Evolutionary conservation across 371 early-diverging fungal genomes (phyloP).

Genomic region (Saksenaea oblongispora): DNA sequence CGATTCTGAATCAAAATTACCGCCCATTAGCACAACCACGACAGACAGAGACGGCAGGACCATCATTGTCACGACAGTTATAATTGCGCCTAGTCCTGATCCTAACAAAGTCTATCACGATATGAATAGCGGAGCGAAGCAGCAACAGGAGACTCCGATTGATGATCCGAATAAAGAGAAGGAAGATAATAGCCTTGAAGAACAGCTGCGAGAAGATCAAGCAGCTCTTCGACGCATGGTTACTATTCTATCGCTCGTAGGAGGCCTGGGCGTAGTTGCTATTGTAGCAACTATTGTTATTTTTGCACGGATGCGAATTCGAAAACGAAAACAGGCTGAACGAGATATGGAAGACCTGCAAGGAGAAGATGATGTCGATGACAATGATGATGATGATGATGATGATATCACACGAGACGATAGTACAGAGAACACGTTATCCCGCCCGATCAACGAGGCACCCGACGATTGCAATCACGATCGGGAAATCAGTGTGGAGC

Average conservation of each 20-base stretch:
- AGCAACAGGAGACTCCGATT: neutral
- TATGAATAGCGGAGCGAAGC: neutral
- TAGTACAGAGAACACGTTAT: neutral
- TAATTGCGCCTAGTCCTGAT: conserved; percentile 3
- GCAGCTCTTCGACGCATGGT: conserved; percentile 20
- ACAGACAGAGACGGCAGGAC: neutral
- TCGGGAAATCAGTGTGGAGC: neutral
- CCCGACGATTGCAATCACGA: neutral
- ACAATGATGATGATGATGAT: neutral
- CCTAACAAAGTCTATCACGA: conserved; percentile 2
- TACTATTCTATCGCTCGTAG: conserved; percentile 18
- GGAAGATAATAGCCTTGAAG: conserved; percentile 13
- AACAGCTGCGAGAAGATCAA: conserved; percentile 25
- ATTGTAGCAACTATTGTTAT: conserved; percentile 21
- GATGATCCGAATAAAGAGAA: conserved; percentile 1
- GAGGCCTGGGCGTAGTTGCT: conserved; percentile 17
- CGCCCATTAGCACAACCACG: neutral
- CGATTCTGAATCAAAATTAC: neutral
- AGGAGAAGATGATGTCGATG: neutral
- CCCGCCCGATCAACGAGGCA: neutral
- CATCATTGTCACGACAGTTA: conserved; percentile 6
- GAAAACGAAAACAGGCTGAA: conserved; percentile 5
- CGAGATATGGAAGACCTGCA: neutral
- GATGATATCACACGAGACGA: neutral
- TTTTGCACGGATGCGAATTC: conserved; percentile 18